These are phyloP conservation scores for Tricholoma terreum DNA, from an alignment of 768 basidiomycete genomes.

Conservation along the genomic window DNA sequence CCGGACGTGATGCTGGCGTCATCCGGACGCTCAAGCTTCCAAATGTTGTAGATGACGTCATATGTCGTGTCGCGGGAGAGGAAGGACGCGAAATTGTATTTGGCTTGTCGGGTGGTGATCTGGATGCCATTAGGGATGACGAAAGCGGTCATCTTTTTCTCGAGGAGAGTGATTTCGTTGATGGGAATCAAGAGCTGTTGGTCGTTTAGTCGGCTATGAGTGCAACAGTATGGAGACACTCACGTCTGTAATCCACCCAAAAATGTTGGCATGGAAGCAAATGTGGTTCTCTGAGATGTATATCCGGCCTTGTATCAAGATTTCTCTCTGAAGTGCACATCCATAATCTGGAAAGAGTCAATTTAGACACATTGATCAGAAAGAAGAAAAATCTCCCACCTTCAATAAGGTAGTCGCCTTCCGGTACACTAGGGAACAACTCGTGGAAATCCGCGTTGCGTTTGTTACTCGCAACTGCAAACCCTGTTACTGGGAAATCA, in stretches of 20 bases:
- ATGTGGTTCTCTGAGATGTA: conserved; percentile 99
- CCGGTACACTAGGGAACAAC: conserved; percentile 82
- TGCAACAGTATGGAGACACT: conserved; percentile 30
- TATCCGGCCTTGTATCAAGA: conserved; percentile 91
- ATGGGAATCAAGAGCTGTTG: conserved; percentile 82
- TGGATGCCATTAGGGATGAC: conserved; percentile 97
- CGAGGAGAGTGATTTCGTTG: conserved; percentile 78
- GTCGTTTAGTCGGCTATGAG: conserved; percentile 17
- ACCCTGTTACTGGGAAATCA: conserved; percentile 91
- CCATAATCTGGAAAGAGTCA: conserved; percentile 74
- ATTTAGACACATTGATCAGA: not conserved
- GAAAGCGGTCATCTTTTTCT: conserved; percentile 97
- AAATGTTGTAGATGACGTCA: conserved; percentile 95
- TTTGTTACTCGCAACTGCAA: conserved; percentile 94
- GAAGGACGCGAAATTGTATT: conserved; percentile 96
- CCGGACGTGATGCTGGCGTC: conserved; percentile 38
- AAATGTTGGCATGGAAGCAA: conserved; percentile 99
- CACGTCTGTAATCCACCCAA: conserved; percentile 98
- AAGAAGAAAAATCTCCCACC: conserved; percentile 49
- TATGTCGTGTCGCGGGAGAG: conserved; percentile 93
- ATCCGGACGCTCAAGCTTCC: conserved; percentile 85
- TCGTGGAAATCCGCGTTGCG: conserved; percentile 96
- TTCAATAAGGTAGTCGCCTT: conserved; percentile 97
- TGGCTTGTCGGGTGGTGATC: conserved; percentile 75
- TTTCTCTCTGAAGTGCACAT: conserved; percentile 94